Conservation (phyloP, 768 basidiomycete species). For the Scleroderma citrinum region DNA sequence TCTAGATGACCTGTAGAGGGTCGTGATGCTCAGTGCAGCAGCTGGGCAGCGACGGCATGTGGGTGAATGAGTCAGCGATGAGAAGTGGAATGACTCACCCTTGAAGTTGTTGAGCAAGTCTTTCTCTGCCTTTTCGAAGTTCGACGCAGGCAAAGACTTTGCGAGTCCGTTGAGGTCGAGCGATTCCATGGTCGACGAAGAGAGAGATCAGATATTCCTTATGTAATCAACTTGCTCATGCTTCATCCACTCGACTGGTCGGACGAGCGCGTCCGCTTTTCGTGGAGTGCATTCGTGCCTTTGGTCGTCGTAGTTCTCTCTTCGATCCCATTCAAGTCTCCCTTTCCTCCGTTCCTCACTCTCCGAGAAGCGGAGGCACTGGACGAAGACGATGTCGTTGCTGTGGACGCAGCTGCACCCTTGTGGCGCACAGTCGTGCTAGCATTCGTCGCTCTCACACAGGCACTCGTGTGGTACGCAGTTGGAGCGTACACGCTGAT, state of each 20-base stretch:
- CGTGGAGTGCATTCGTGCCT: slow-evolving; percentile 48
- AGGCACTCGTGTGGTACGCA: slow-evolving; percentile 56
- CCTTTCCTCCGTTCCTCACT: slow-evolving; percentile 39
- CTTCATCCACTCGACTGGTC: slow-evolving; percentile 34
- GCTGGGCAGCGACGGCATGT: slow-evolving; percentile 46
- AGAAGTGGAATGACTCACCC: slow-evolving; percentile 37
- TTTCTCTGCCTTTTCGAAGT: slow-evolving; percentile 72
- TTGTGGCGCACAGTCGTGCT: slow-evolving; percentile 59
- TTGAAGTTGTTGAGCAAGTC: slow-evolving; percentile 78
- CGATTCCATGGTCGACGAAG: slow-evolving; percentile 77
- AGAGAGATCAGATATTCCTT: too few species aligned
- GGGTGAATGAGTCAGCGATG: slow-evolving; percentile 17
- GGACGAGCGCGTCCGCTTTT: slow-evolving; percentile 41
- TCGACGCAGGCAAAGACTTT: slow-evolving; percentile 63
- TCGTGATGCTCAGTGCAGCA: slow-evolving; percentile 80
- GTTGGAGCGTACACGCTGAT: slow-evolving; percentile 47
- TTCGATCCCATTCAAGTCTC: slow-evolving; percentile 22
- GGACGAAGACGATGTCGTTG: slow-evolving; percentile 10
- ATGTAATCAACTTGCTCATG: too few species aligned
- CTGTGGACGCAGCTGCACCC: neutral
- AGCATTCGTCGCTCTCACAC: slow-evolving; percentile 47
- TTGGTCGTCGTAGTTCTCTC: slow-evolving; percentile 38
- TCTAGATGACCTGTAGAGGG: slow-evolving; percentile 74
- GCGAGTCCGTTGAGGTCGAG: slow-evolving; percentile 77
- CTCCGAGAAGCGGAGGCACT: slow-evolving; percentile 54